Evolutionary conservation across 2,329 filamentous ascomycete genomes (phyloP).

Genomic region (Exophiala dermatitidis): DNA sequence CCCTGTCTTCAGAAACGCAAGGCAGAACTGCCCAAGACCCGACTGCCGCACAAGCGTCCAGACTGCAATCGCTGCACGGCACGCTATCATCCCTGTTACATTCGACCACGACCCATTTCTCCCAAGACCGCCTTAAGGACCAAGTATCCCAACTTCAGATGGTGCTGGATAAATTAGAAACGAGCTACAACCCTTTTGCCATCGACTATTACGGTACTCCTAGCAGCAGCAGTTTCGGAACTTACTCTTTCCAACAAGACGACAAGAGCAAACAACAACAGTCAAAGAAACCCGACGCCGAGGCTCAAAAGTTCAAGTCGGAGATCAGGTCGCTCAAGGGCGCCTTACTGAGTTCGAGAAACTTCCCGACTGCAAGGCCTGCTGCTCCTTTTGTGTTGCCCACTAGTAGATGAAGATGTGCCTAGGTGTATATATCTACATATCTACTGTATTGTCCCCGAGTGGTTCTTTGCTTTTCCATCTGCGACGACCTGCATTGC

Average conservation of each 20-base stretch:
- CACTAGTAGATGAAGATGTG: slow-evolving; percentile 1
- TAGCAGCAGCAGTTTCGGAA: slow-evolving; percentile 18
- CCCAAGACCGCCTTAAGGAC: slow-evolving; percentile 27
- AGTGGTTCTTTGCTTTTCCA: too few species aligned
- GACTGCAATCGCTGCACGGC: slow-evolving; percentile 42
- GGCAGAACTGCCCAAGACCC: slow-evolving; percentile 10
- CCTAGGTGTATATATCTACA: neutral
- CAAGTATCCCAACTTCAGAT: slow-evolving; percentile 18
- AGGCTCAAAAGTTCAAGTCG: slow-evolving; percentile 50
- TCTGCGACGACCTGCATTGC: too few species aligned
- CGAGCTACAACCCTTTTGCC: slow-evolving; percentile 28
- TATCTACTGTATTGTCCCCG: neutral
- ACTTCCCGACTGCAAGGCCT: slow-evolving; percentile 43
- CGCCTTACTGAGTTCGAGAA: slow-evolving; percentile 54
- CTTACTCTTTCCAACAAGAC: slow-evolving; percentile 29
- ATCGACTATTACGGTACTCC: slow-evolving; percentile 8
- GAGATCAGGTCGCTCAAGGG: slow-evolving; percentile 59
- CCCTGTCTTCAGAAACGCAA: slow-evolving; percentile 23
- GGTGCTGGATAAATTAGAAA: slow-evolving; percentile 20
- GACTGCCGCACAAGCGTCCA: slow-evolving; percentile 19
- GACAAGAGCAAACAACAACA: slow-evolving; percentile 16
- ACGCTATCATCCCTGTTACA: slow-evolving; percentile 46
- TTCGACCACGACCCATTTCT: slow-evolving; percentile 38
- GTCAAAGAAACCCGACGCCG: slow-evolving; percentile 41
- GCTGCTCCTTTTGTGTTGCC: slow-evolving; percentile 15